Conservation (phyloP, 1,284 basidiomycete species). For the Polyporus tsugae region DNA sequence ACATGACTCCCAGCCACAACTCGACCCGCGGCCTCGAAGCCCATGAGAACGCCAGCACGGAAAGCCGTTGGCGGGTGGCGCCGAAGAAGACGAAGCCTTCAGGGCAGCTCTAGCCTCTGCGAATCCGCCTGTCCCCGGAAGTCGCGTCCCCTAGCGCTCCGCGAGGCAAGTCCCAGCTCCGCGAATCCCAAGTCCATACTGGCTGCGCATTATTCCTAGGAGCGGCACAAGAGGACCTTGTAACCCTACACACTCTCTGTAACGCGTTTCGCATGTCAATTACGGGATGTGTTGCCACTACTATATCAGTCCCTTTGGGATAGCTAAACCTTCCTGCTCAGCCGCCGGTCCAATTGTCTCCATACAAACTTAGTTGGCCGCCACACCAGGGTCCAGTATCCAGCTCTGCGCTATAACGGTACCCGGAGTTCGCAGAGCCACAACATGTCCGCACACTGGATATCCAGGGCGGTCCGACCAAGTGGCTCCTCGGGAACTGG, state of each 20-base stretch:
- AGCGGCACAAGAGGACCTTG: not conserved
- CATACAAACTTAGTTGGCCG: not conserved
- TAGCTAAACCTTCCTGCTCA: conserved; percentile 3
- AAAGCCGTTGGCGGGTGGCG: not conserved
- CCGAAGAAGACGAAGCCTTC: not conserved
- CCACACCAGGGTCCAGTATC: not conserved
- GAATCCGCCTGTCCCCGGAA: not conserved
- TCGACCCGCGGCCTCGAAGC: conserved; percentile 4
- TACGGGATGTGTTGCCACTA: not conserved
- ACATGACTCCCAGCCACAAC: not conserved
- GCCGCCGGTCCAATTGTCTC: conserved; percentile 7
- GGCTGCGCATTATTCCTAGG: not conserved
- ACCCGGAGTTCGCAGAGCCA: conserved; percentile 1
- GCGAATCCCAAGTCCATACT: not conserved
- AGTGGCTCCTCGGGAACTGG: not conserved
- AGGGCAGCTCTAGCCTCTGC: not conserved
- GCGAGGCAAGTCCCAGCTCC: not conserved
- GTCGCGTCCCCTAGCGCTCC: not conserved
- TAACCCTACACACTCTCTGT: not conserved
- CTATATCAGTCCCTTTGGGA: not conserved
- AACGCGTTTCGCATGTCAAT: not conserved
- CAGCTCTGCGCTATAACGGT: not conserved
- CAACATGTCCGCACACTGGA: not conserved
- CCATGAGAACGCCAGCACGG: not conserved
- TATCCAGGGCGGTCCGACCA: not conserved